phyloP scores from a whole-genome alignment of 225 moss, liverwort and hornwort genomes.

The Sphagnum tenellum region DNA sequence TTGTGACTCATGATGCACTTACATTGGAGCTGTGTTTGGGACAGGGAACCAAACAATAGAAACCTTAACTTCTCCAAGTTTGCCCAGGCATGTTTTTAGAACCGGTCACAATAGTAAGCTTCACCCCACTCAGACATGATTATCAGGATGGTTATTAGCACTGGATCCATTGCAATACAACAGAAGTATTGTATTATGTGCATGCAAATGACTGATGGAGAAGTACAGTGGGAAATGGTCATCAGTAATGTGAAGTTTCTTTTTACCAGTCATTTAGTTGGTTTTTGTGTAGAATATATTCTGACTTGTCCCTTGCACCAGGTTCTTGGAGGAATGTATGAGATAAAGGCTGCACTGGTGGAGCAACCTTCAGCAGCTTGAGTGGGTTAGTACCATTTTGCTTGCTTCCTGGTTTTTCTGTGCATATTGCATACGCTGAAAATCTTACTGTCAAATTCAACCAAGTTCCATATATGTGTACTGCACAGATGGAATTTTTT shows the following conservation, averaged over 20 bases:
- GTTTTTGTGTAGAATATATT: not conserved
- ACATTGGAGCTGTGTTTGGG: not conserved
- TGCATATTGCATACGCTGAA: too few species aligned
- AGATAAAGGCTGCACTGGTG: conserved; percentile 54
- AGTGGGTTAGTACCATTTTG: conserved; percentile 53
- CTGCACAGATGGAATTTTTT: too few species aligned
- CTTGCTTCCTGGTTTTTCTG: too few species aligned
- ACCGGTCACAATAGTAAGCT: conserved; percentile 62
- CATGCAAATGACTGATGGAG: not conserved
- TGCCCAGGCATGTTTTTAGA: conserved; percentile 86
- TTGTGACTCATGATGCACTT: not conserved
- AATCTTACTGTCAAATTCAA: too few species aligned
- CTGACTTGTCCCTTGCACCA: conserved; percentile 7
- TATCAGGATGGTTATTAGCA: not conserved
- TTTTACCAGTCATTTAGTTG: not conserved
- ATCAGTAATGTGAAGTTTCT: not conserved
- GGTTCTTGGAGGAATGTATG: conserved; percentile 85
- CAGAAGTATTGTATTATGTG: too few species aligned
- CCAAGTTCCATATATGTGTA: too few species aligned
- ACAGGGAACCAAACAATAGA: conserved; percentile 29
- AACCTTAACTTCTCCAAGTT: conserved; percentile 51
- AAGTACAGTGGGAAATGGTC: not conserved
- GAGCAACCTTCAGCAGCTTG: conserved; percentile 91
- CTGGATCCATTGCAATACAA: too few species aligned
- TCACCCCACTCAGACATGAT: not conserved